A percentile compares a stretch with the other conserved stretches of the same genome.
These are phyloP conservation scores for Cicer cuneatum DNA, from an alignment of 306 rosid species.

Conservation along the genomic window DNA sequence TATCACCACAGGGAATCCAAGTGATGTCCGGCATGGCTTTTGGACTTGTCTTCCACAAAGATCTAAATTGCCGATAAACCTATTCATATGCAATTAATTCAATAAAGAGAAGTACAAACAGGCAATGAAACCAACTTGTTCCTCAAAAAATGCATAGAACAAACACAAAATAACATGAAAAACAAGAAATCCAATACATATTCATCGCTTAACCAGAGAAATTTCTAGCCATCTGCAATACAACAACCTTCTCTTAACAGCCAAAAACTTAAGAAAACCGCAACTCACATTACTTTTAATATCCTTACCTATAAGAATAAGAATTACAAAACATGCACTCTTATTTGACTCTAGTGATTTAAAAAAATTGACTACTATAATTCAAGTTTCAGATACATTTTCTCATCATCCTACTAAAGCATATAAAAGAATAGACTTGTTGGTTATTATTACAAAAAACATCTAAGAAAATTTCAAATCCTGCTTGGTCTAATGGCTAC, in stretches of 20 bases:
- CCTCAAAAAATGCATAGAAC: not conserved
- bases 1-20: constrained; percentile 93
- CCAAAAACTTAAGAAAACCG: not conserved
- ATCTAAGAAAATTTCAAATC: not conserved
- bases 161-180: not conserved
- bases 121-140: constrained; percentile 23
- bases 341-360: not conserved
- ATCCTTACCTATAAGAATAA: not conserved
- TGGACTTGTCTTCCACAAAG: constrained; percentile 94
- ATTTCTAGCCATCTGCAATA: not conserved
- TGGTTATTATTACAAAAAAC: not conserved
- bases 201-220: not conserved
- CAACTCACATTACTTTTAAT: not conserved
- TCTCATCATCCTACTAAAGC: not conserved
- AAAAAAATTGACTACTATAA: not conserved
- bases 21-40: constrained; percentile 85
- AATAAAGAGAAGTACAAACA: not conserved
- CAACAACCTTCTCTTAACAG: not conserved
- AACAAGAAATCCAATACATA: not conserved
- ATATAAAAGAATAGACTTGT: not conserved
- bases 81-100: constrained; percentile 40
- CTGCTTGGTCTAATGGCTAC: not conserved
- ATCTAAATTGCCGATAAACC: constrained; percentile 83
- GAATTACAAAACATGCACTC: not conserved
- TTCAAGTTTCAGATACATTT: constrained; percentile 10